These are phyloP conservation scores for Leccinum broughii DNA, from an alignment of 768 basidiomycete genomes.

Conservation along the genomic window DNA sequence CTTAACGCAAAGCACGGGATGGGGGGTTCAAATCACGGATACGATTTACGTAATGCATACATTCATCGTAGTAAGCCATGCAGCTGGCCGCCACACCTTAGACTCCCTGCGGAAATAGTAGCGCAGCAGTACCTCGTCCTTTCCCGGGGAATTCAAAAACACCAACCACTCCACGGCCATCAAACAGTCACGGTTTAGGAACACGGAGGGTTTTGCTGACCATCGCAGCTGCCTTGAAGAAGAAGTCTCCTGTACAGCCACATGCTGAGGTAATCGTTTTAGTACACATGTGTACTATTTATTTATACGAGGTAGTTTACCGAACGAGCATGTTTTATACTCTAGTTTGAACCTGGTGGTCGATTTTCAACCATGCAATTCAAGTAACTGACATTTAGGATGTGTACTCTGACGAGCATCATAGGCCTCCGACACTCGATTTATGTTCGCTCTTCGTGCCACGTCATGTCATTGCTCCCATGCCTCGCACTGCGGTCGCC, in stretches of 20 bases:
- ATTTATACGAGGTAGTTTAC: too few relatives aligned
- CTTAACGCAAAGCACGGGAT: not conserved
- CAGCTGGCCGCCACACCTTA: not conserved
- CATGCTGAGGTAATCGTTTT: too few relatives aligned
- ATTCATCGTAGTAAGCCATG: conserved; percentile 16
- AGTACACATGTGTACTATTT: too few relatives aligned
- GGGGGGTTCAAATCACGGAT: not conserved
- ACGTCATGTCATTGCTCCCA: too few relatives aligned
- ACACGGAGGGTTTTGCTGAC: conserved; percentile 95
- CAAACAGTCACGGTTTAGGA: conserved; percentile 61
- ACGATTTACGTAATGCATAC: conserved; percentile 7
- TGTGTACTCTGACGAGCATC: too few relatives aligned
- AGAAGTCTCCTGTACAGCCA: too few relatives aligned
- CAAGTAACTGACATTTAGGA: too few relatives aligned
- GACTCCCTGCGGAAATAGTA: conserved; percentile 4
- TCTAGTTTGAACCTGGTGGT: too few relatives aligned
- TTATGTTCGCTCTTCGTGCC: too few relatives aligned
- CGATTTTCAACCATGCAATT: too few relatives aligned
- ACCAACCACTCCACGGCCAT: not conserved
- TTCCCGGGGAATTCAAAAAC: conserved; percentile 1
- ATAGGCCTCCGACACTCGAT: too few relatives aligned
- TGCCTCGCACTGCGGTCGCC: not conserved
- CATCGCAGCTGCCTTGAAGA: conserved; percentile 65
- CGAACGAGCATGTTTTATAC: too few relatives aligned
- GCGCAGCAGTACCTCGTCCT: conserved; percentile 2